Conservation (phyloP, 2,329 filamentous ascomycete genomes). For the Drechslerella coelobrocha region DNA sequence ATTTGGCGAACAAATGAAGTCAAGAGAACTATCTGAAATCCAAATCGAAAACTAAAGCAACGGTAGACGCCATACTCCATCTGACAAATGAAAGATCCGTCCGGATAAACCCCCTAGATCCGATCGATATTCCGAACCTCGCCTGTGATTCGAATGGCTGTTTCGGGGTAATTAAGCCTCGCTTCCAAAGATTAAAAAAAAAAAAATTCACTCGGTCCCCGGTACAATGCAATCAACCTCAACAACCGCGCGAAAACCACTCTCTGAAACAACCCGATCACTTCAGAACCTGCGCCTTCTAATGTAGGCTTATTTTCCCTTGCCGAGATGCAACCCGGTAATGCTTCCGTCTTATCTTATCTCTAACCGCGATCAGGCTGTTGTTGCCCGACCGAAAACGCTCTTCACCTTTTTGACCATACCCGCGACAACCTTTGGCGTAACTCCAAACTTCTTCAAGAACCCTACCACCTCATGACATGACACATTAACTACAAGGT, state of each 20-base stretch:
- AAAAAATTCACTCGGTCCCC: background rate
- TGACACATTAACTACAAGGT: background rate
- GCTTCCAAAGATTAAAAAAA: background rate
- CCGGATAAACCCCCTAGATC: background rate
- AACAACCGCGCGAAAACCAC: background rate
- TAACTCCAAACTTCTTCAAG: constrained; percentile 40
- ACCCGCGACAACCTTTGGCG: constrained; percentile 29
- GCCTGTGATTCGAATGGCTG: background rate
- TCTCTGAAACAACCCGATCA: too few species aligned
- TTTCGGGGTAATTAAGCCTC: background rate
- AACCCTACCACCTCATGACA: constrained; percentile 22
- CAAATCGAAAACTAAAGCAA: background rate
- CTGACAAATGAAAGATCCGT: background rate
- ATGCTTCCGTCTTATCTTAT: too few species aligned
- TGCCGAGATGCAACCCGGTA: too few species aligned
- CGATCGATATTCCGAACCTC: background rate
- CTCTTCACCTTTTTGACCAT: constrained; percentile 40
- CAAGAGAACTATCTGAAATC: background rate
- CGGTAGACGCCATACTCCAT: background rate
- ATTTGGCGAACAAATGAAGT: background rate
- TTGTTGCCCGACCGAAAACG: constrained; percentile 26
- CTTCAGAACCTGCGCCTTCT: too few species aligned
- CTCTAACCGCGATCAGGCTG: too few species aligned
- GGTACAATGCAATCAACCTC: background rate
- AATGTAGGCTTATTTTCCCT: too few species aligned